Percentiles rank a stretch among this genome's conserved stretches.
Evolutionary conservation across 805 yeast genomes (phyloP).

Genomic region (Candida dendrica): DNA sequence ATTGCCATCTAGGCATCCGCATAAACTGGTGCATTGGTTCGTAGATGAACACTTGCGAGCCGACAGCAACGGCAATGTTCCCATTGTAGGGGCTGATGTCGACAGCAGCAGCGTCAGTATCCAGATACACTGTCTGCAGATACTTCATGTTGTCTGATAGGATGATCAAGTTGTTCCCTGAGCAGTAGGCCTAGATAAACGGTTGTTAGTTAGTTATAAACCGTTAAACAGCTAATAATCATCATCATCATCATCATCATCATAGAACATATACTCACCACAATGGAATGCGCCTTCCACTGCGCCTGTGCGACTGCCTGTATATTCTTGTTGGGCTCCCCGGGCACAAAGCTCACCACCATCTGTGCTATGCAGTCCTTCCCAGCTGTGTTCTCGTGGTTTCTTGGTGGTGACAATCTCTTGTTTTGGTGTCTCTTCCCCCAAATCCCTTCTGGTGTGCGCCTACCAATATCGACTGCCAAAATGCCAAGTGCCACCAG

Average conservation of each 20-base stretch:
- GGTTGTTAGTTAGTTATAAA: too few species aligned
- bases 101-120: conserved; percentile 57
- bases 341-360: conserved; percentile 74
- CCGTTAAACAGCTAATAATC: too few species aligned
- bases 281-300: conserved; percentile 61
- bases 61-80: conserved; percentile 46
- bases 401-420: too few species aligned
- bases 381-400: too few species aligned
- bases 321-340: conserved; percentile 61
- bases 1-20: conserved; percentile 38
- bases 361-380: conserved; percentile 22
- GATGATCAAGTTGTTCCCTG: conserved; percentile 81
- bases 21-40: conserved; percentile 47
- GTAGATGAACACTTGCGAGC: conserved; percentile 37
- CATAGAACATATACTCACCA: conserved; percentile 23
- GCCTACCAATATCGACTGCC: too few species aligned
- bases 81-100: conserved; percentile 61
- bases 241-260: not conserved
- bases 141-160: conserved; percentile 43
- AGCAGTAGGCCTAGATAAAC: conserved; percentile 69
- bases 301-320: conserved; percentile 49
- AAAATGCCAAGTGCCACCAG: too few species aligned
- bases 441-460: too few species aligned
- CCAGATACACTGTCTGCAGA: conserved; percentile 72
- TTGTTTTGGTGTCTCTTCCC: too few species aligned